Base-by-base conservation (phyloP, 2,329 filamentous ascomycete species). In the Rhynchosporium secalis region DNA sequence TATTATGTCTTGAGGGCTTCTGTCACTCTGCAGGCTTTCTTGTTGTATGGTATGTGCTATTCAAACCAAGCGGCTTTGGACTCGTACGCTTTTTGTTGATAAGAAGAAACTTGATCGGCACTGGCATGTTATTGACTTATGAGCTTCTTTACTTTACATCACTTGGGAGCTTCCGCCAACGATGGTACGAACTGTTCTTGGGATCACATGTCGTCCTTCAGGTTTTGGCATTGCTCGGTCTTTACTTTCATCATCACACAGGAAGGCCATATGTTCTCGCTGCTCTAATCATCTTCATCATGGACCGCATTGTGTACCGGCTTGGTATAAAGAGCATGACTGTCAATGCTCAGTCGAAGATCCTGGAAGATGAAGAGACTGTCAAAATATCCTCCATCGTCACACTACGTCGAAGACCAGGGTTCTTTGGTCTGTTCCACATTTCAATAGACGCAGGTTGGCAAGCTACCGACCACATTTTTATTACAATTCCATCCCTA, bases 131-230 rank as follows among this genome's bases (percentile, higher is more conserved):
- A 26, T 66, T 81, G 1, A 77, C 81, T 1, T 89, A 88, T 67
- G 81, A 87, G 69, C 62, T 82, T n/a, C 76, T 89, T 3, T 88
- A 83, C 72, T 77, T 87, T 58, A 87, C 84, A 0, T 86, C 84
- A 1, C 75, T 88, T 4, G 82, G 79, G 0, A 83, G 80, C 67
- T 84, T 89, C 68, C 79, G 86, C 7, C 78, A 81, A 67, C 76
- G 79, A 29, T 86, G 80, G 77, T 89, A 89, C 70, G 86, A 89
- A 73, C 60, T 85, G 0, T 89, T 89, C 67, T 76, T 89, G 2
- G 83, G 77, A 0, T 72, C 78, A 2, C 86, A 89, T 69, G 77
- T 88, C 41, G 58, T 83, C 9, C 75, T 88, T 10, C 86, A 89
- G 70, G 69, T 80, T 5, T 75, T 77, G 3, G 85, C 80, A 0